Evolutionary conservation across 2,329 filamentous ascomycete species (phyloP).

Genomic region (Colletotrichum eleusines): DNA sequence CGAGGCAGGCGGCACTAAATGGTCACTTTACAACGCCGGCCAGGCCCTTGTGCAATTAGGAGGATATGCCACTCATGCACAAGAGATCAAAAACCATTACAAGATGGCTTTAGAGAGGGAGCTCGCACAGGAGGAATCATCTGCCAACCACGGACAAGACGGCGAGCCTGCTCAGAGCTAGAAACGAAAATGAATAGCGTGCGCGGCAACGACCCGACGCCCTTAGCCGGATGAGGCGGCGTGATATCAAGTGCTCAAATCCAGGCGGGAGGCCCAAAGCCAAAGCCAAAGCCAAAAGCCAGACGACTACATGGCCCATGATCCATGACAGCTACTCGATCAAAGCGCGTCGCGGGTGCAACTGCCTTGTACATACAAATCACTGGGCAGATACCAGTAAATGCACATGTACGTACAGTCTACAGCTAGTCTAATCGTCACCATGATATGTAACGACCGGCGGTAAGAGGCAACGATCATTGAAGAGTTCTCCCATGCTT

Average conservation of each 20-base stretch:
- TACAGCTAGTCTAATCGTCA: slow-evolving; percentile 7
- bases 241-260: not conserved
- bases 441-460: slow-evolving; percentile 73
- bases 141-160: not conserved
- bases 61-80: slow-evolving; percentile 45
- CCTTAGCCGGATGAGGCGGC: not conserved
- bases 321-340: too few relatives aligned
- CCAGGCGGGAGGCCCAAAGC: not conserved
- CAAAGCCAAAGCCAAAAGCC: not conserved
- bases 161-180: not conserved
- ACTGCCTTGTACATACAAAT: not conserved
- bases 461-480: slow-evolving; percentile 78
- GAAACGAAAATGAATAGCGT: not conserved
- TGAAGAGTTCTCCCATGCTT: slow-evolving; percentile 75
- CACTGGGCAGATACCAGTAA: not conserved
- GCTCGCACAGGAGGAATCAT: slow-evolving; percentile 7
- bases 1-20: slow-evolving; percentile 22
- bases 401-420: not conserved
- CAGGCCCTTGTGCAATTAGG: slow-evolving; percentile 43
- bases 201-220: not conserved
- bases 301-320: not conserved
- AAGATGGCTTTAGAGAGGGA: slow-evolving; percentile 46
- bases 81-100: slow-evolving; percentile 40
- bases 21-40: slow-evolving; percentile 43
- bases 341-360: too few relatives aligned